phyloP scores from a whole-genome alignment of 2,329 filamentous ascomycete genomes.

The Ophiostoma sp. region DNA sequence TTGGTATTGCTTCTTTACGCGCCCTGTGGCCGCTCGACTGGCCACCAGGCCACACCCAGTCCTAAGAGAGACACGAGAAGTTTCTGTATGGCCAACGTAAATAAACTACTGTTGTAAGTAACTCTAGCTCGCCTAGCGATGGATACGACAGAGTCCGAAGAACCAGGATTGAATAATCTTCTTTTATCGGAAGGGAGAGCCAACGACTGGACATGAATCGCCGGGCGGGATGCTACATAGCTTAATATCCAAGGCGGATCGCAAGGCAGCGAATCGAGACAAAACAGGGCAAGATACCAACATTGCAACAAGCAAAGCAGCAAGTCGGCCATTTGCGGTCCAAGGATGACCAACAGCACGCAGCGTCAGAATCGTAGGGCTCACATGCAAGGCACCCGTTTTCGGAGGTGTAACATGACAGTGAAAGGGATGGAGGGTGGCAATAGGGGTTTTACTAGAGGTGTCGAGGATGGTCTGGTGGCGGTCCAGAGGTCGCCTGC shows the following conservation, averaged over 20 bases:
- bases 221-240: neutral
- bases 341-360: neutral
- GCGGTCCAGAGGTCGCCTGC: neutral
- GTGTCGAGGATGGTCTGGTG: neutral
- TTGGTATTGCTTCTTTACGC: slow-evolving; percentile 16
- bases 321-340: neutral
- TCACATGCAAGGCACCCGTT: slow-evolving; percentile 9
- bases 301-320: neutral
- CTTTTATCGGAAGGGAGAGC: neutral
- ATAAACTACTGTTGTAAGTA: neutral
- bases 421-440: neutral
- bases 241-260: slow-evolving; percentile 7
- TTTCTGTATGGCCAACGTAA: no score
- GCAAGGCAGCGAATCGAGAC: slow-evolving; percentile 8
- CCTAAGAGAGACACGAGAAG: neutral
- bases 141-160: neutral
- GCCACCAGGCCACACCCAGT: neutral
- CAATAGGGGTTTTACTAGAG: neutral
- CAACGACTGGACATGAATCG: neutral
- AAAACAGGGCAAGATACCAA: neutral
- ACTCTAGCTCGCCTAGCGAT: no score
- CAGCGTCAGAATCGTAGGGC: neutral
- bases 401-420: neutral
- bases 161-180: neutral
- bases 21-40: slow-evolving; percentile 1